Percentiles rank a stretch among this genome's conserved stretches.
Conservation (phyloP, 768 basidiomycete species). For the Collybia sp. region DNA sequence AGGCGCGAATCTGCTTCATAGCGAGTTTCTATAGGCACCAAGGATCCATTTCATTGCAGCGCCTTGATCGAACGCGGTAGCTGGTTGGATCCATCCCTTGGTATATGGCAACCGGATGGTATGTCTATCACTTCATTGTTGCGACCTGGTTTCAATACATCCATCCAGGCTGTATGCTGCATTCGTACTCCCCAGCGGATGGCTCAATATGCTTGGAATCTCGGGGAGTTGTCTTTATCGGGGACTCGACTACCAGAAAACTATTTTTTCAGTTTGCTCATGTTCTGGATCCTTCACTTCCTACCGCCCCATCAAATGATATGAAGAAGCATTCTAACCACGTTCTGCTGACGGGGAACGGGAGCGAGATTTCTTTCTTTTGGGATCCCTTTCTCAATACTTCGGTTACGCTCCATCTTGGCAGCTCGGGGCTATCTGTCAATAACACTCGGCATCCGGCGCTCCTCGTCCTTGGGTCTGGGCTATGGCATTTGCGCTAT, state of each 20-base stretch:
- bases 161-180: slow-evolving; percentile 71
- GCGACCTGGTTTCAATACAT: slow-evolving; percentile 4
- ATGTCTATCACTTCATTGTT: slow-evolving; percentile 5
- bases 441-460: slow-evolving; percentile 32
- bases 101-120: slow-evolving; percentile 90
- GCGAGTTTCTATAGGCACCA: slow-evolving; percentile 44
- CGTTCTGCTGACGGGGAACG: slow-evolving; percentile 37
- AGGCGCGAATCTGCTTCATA: background rate
- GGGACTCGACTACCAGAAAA: slow-evolving; percentile 79
- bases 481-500: slow-evolving; percentile 87
- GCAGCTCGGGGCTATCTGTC: slow-evolving; percentile 4
- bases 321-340: slow-evolving; percentile 70
- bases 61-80: slow-evolving; percentile 66
- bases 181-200: slow-evolving; percentile 55
- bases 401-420: slow-evolving; percentile 42
- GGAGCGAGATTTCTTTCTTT: slow-evolving; percentile 50
- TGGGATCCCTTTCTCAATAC: slow-evolving; percentile 91
- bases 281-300: slow-evolving; percentile 52
- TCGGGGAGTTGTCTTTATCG: slow-evolving; percentile 68
- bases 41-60: slow-evolving; percentile 70
- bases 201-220: slow-evolving; percentile 50
- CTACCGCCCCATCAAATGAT: slow-evolving; percentile 45
- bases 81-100: slow-evolving; percentile 67
- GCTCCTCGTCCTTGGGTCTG: slow-evolving; percentile 78
- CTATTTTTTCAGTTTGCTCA: slow-evolving; percentile 75